phyloP scores from a whole-genome alignment of 2,329 filamentous ascomycete species.

The Rugonectria rugulosa region DNA sequence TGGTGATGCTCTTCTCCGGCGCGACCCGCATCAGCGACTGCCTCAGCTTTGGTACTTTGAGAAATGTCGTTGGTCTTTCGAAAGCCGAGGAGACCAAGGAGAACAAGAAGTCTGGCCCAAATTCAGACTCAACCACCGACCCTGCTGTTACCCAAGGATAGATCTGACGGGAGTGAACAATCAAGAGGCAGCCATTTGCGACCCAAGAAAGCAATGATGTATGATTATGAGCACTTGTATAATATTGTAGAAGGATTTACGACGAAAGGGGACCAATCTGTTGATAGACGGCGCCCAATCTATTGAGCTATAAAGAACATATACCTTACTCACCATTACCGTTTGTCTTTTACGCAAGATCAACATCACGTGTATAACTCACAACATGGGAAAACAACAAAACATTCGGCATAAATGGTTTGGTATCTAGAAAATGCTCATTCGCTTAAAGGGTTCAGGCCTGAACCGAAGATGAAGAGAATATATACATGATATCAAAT shows the following conservation, averaged over 20 bases:
- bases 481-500: slow-evolving; percentile 10
- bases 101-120: slow-evolving; percentile 30
- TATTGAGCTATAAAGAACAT: neutral
- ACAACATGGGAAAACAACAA: too few relatives aligned
- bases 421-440: neutral
- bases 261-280: slow-evolving; percentile 14
- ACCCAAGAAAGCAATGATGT: slow-evolving; percentile 20
- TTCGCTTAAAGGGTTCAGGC: neutral
- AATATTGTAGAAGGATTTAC: slow-evolving; percentile 32
- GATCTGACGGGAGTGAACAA: neutral
- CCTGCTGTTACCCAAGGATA: slow-evolving; percentile 10
- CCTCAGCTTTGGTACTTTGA: slow-evolving; percentile 85
- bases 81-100: slow-evolving; percentile 42
- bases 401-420: neutral
- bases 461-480: neutral
- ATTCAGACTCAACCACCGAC: neutral
- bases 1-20: slow-evolving; percentile 90
- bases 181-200: neutral
- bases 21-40: slow-evolving; percentile 83
- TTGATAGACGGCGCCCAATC: slow-evolving; percentile 11
- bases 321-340: too few relatives aligned
- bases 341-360: too few relatives aligned
- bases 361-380: too few relatives aligned
- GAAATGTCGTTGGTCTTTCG: slow-evolving; percentile 67
- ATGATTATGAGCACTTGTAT: slow-evolving; percentile 34